Percentiles rank a stretch among this genome's conserved stretches.
Evolutionary conservation across 192 early-diverging fungal genomes (phyloP).

Genomic region (Podila minutissima): DNA sequence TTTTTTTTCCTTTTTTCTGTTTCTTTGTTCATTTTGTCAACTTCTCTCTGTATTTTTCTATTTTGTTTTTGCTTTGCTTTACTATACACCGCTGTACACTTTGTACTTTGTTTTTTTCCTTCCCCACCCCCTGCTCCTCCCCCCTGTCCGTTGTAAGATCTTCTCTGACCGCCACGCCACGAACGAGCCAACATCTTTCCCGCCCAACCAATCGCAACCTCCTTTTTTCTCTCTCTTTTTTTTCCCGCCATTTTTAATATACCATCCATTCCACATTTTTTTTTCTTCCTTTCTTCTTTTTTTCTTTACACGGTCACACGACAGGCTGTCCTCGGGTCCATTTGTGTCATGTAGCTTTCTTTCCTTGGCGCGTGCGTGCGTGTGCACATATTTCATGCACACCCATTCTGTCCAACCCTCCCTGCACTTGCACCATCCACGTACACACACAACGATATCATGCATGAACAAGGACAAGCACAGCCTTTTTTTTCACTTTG

Average conservation of each 20-base stretch:
- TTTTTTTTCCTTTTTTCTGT: slow-evolving; percentile 8
- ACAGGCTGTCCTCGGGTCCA: too few relatives aligned
- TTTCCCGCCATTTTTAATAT: not conserved
- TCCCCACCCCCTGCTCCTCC: not conserved
- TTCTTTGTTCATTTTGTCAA: not conserved
- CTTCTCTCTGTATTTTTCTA: not conserved
- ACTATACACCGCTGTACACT: not conserved
- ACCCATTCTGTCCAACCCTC: not conserved
- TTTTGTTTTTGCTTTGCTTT: slow-evolving; percentile 6
- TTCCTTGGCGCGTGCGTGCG: too few relatives aligned
- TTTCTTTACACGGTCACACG: too few relatives aligned
- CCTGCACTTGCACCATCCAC: not conserved
- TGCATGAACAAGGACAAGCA: too few relatives aligned
- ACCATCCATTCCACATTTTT: too few relatives aligned
- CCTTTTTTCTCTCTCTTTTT: not conserved
- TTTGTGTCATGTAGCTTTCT: too few relatives aligned
- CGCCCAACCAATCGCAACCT: not conserved
- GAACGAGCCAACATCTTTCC: slow-evolving; percentile 4
- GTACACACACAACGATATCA: too few relatives aligned
- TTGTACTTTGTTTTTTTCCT: not conserved
- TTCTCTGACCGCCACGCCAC: not conserved
- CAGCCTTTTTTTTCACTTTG: too few relatives aligned
- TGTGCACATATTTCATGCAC: not conserved
- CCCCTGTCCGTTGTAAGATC: not conserved
- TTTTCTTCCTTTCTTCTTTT: too few relatives aligned